Conservation (phyloP, 1,139 yeast genomes). For the Lodderomyces margitis region DNA sequence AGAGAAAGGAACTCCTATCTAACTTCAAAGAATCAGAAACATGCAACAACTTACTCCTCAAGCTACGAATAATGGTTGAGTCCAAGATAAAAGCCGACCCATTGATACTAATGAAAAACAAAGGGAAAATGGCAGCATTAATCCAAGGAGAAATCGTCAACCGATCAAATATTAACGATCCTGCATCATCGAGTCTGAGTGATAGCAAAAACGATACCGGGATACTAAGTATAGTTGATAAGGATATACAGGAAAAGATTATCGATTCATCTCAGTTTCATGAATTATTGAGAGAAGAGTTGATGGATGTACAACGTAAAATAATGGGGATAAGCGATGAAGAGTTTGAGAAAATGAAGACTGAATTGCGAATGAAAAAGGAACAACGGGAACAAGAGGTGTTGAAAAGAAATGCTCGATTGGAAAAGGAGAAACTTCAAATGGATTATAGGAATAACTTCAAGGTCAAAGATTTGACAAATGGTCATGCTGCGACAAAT, state of each 20-base stretch:
- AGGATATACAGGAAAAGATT: conserved; percentile 46
- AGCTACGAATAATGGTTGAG: conserved; percentile 46
- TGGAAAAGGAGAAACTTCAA: conserved; percentile 10
- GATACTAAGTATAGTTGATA: conserved; percentile 39
- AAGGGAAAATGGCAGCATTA: conserved; percentile 52
- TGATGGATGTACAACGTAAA: conserved; percentile 35
- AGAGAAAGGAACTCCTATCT: conserved; percentile 42
- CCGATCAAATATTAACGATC: background rate
- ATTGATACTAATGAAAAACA: conserved; percentile 45
- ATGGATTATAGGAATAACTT: conserved; percentile 26
- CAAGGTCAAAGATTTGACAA: conserved; percentile 21
- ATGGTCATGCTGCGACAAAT: conserved; percentile 7
- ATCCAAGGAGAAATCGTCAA: conserved; percentile 45
- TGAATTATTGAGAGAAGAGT: conserved; percentile 28
- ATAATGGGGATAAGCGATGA: conserved; percentile 41
- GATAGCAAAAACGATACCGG: conserved; percentile 15
- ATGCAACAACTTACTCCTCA: conserved; percentile 38
- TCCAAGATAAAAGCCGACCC: conserved; percentile 51
- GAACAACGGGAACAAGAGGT: conserved; percentile 11
- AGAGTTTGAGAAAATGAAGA: conserved; percentile 27
- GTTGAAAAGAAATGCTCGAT: conserved; percentile 4
- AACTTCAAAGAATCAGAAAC: conserved; percentile 46
- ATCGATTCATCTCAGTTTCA: conserved; percentile 46
- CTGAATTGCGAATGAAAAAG: conserved; percentile 13
- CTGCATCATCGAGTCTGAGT: no score